Evolutionary conservation across 2,329 filamentous ascomycete genomes (phyloP), one percentile per base, ranked within the genome.

Genomic region (Sphaceloma murrayae): DNA sequence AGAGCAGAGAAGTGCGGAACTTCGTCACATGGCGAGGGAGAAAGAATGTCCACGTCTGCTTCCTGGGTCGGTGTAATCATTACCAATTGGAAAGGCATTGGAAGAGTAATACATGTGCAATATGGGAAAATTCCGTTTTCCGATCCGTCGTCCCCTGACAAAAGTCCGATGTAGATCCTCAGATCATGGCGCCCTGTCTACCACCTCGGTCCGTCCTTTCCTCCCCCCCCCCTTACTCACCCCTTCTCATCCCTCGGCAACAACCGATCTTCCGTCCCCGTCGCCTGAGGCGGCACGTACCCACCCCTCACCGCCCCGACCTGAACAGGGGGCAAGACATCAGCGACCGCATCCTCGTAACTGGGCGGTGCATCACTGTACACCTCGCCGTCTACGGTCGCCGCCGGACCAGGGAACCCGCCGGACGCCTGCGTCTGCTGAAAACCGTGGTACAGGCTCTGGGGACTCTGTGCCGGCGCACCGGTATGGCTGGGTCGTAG

Each of bases 291-390:
- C 7, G 42, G 66, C 45, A 59, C 63, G 58, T 83, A 87, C 10
- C 77, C 78, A 19, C 80, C 77, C 54, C 87, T 70, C 18, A 80
- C 67, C 49, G 79, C 82, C 58, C 30, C 42, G 3, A 45, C 42
- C 32, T 85, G 75, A 46, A 86, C 76, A 1, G 85, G 84, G 26
- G 76, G 80, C 49, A 91, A 64, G 47, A 80, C 76, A 51, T 85
- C 80, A 5, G 86, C 87, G 64, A 95, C 80, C 9, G 86, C 87
- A 62, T 95, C 88, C 63, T 94, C 87, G 58, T 96, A 96, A 56
- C 85, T 94, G 5, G 88, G 88, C 13, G 89, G 88, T n/a, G 86
- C 85, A 46, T 91, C 86, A 22, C 85, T 80, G 51, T 75, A 69
- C 2, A 62, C 33, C 27, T 43, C 34, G 11, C 27, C 34, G 11